Conservation (phyloP, 345 rosid genomes). For the Fremontodendron californicum region DNA sequence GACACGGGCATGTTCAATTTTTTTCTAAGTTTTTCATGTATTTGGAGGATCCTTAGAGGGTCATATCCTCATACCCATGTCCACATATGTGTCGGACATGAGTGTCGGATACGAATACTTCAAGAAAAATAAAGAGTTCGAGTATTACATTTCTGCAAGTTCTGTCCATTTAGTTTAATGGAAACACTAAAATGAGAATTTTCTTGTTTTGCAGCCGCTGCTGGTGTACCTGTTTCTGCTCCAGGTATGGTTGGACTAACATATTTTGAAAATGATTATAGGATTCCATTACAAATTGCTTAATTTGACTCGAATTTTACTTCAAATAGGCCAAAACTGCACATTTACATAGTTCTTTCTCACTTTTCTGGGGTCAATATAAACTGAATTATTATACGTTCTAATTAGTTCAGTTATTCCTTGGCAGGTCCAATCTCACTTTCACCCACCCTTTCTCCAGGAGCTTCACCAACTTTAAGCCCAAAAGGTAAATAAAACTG, state of each 20-base stretch:
- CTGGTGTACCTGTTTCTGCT: conserved; percentile 62
- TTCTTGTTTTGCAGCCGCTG: conserved; percentile 34
- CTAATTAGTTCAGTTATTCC: background rate
- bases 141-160: background rate
- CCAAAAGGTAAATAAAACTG: conserved; percentile 35
- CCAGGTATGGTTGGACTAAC: conserved; percentile 47
- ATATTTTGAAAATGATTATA: background rate
- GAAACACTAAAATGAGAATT: background rate
- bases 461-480: conserved; percentile 39
- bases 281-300: background rate
- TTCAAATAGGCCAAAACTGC: background rate
- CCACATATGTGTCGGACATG: no score
- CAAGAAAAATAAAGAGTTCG: no score
- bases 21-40: no score
- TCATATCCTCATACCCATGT: no score
- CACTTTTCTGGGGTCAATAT: background rate
- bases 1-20: no score
- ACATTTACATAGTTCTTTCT: no score
- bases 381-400: background rate
- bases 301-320: background rate
- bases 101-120: no score
- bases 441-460: conserved; percentile 48
- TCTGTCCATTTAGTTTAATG: background rate
- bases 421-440: conserved; percentile 51
- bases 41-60: no score